Evolutionary conservation across 1,284 basidiomycete species (phyloP).

Genomic region (Anthracocystis setariae): DNA sequence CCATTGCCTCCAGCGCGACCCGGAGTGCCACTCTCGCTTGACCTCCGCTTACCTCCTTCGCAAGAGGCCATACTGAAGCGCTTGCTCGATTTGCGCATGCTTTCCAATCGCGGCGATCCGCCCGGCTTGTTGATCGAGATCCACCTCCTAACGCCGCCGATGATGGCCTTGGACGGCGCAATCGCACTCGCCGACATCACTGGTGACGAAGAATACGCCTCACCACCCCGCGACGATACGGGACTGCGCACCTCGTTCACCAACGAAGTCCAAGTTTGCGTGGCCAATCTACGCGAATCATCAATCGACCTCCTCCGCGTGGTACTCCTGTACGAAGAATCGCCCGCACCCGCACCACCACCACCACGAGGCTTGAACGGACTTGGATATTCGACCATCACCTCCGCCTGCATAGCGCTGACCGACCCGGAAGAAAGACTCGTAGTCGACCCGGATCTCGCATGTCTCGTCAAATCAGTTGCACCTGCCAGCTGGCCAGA

Average conservation of each 20-base stretch:
- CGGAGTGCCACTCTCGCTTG: too few relatives aligned
- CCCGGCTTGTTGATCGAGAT: conserved; percentile 54
- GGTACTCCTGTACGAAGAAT: conserved; percentile 19
- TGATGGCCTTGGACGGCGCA: conserved; percentile 48
- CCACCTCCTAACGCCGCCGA: conserved; percentile 59
- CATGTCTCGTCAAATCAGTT: conserved; percentile 22
- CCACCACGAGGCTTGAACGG: conserved; percentile 43
- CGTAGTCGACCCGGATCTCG: conserved; percentile 29
- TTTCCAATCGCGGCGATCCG: conserved; percentile 16
- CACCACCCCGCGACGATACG: conserved; percentile 14
- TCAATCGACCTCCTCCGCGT: conserved; percentile 26
- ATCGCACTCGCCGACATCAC: conserved; percentile 8
- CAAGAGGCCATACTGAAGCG: conserved; percentile 32
- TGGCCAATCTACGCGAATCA: conserved; percentile 20
- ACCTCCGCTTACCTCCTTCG: conserved; percentile 28
- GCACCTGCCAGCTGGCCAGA: conserved; percentile 34
- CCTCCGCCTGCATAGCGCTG: conserved; percentile 24
- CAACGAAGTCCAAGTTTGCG: conserved; percentile 23
- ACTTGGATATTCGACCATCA: conserved; percentile 39
- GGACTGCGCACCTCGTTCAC: conserved; percentile 29
- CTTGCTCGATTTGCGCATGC: conserved; percentile 19
- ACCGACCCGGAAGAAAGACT: conserved; percentile 24
- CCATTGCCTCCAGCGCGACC: not conserved
- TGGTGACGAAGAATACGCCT: conserved; percentile 10
- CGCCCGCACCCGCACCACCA: conserved; percentile 8